A percentile compares a stretch with the other conserved stretches of the same genome.
Conservation (phyloP, 208 protist genomes). For the Trypanosoma avium region DNA sequence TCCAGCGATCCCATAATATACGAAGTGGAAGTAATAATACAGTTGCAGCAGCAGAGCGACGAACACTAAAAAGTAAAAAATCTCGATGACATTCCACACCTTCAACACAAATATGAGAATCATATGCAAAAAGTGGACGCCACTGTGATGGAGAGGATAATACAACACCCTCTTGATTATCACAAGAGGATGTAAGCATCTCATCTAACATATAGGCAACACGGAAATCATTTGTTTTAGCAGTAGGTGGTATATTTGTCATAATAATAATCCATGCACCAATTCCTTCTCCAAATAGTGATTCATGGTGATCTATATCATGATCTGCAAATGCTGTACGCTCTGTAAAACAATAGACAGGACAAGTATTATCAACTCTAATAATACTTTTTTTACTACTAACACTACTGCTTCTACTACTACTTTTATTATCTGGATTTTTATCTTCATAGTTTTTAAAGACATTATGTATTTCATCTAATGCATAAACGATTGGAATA, state of each 20-base stretch:
- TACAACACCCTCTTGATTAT: not conserved
- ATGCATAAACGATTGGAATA: slow-evolving; percentile 12
- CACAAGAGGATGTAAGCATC: not conserved
- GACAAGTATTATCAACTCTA: not conserved
- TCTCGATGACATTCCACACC: slow-evolving; percentile 38
- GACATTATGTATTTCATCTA: not conserved
- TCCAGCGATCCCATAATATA: slow-evolving; percentile 42
- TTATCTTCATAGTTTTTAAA: not conserved
- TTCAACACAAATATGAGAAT: slow-evolving; percentile 44
- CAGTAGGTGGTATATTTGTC: slow-evolving; percentile 22
- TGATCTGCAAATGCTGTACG: slow-evolving; percentile 41
- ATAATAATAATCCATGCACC: slow-evolving; percentile 58
- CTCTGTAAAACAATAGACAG: slow-evolving; percentile 20
- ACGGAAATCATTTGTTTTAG: slow-evolving; percentile 38
- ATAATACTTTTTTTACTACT: not conserved
- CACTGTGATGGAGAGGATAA: slow-evolving; percentile 19
- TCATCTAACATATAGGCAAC: slow-evolving; percentile 51
- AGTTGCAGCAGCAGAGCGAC: slow-evolving; percentile 34
- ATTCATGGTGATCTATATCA: slow-evolving; percentile 61
- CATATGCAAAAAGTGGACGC: slow-evolving; percentile 50
- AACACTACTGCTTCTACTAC: not conserved
- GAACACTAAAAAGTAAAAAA: slow-evolving; percentile 54
- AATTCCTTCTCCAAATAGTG: slow-evolving; percentile 32
- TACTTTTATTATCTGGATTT: not conserved
- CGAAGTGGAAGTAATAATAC: slow-evolving; percentile 39